A percentile compares a stretch with the other conserved stretches of the same genome.
phyloP scores from a whole-genome alignment of 2,329 filamentous ascomycete genomes.

The Alternaria brassicae region DNA sequence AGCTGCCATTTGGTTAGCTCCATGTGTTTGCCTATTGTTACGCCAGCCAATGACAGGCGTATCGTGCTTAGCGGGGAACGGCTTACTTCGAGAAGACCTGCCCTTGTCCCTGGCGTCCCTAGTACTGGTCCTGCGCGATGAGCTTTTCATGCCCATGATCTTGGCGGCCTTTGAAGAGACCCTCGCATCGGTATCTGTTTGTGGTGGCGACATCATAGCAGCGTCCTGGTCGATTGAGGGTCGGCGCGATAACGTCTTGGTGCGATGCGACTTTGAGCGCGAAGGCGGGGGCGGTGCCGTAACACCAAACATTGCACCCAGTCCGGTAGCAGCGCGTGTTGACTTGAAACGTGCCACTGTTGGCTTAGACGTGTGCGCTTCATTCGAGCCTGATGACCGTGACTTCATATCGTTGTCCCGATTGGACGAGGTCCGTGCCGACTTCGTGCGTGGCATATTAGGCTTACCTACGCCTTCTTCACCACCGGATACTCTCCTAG shows the following conservation, averaged over 20 bases:
- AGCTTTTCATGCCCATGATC: slow-evolving; percentile 67
- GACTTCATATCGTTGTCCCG: slow-evolving; percentile 69
- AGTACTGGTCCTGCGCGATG: slow-evolving; percentile 53
- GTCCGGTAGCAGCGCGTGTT: slow-evolving; percentile 64
- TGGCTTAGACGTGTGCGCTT: slow-evolving; percentile 58
- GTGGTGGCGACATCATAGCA: slow-evolving; percentile 74
- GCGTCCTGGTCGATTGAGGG: slow-evolving; percentile 71
- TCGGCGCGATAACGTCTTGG: slow-evolving; percentile 69
- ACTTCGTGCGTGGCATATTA: slow-evolving; percentile 63
- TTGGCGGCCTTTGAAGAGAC: slow-evolving; percentile 80
- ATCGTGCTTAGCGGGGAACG: slow-evolving; percentile 26
- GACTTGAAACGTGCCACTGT: slow-evolving; percentile 60
- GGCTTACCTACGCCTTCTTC: slow-evolving; percentile 48
- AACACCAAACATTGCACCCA: slow-evolving; percentile 68
- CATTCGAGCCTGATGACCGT: slow-evolving; percentile 77
- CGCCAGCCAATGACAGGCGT: slow-evolving; percentile 30
- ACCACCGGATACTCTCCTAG: slow-evolving; percentile 41
- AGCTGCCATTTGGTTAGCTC: slow-evolving; percentile 45
- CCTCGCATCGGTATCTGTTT: slow-evolving; percentile 66
- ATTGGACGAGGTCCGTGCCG: slow-evolving; percentile 54
- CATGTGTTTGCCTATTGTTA: slow-evolving; percentile 46
- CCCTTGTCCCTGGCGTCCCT: slow-evolving; percentile 51
- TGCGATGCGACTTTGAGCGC: slow-evolving; percentile 72
- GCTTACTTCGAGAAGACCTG: slow-evolving; percentile 61
- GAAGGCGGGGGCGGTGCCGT: slow-evolving; percentile 63